Evolutionary conservation across 1,284 basidiomycete species (phyloP).

Genomic region (Puccinia novopanici): DNA sequence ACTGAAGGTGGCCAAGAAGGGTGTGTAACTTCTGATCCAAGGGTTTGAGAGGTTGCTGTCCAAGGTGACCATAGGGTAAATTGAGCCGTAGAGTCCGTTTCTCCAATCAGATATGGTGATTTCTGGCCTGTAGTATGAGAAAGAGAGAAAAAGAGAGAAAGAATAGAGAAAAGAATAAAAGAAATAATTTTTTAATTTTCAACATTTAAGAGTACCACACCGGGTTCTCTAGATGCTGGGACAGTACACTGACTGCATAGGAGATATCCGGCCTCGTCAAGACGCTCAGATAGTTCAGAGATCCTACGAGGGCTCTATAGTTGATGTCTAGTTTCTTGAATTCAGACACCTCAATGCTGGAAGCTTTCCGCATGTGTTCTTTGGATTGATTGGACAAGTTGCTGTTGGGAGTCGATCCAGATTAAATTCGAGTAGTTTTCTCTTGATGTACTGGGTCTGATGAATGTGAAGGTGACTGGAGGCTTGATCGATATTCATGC

Average conservation of each 20-base stretch:
- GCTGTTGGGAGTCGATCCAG: not conserved
- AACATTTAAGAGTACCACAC: no score
- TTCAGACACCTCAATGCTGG: not conserved
- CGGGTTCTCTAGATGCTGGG: constrained; percentile 15
- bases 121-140: no score
- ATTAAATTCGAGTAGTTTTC: not conserved
- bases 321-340: not conserved
- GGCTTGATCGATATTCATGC: not conserved
- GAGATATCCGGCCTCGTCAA: constrained; percentile 23
- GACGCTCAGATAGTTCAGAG: constrained; percentile 5
- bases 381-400: not conserved
- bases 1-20: no score
- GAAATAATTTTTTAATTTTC: no score
- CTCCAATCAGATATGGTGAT: no score
- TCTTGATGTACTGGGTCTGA: not conserved
- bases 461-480: not conserved
- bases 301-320: not conserved
- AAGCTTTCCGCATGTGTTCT: not conserved
- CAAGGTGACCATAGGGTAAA: no score
- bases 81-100: no score
- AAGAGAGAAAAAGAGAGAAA: no score
- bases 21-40: no score
- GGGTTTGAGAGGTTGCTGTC: no score
- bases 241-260: constrained; percentile 13
- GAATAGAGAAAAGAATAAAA: no score